These are phyloP conservation scores for Thraustochytrium sp. DNA, from an alignment of 352 stramenopile species.

Conservation along the genomic window DNA sequence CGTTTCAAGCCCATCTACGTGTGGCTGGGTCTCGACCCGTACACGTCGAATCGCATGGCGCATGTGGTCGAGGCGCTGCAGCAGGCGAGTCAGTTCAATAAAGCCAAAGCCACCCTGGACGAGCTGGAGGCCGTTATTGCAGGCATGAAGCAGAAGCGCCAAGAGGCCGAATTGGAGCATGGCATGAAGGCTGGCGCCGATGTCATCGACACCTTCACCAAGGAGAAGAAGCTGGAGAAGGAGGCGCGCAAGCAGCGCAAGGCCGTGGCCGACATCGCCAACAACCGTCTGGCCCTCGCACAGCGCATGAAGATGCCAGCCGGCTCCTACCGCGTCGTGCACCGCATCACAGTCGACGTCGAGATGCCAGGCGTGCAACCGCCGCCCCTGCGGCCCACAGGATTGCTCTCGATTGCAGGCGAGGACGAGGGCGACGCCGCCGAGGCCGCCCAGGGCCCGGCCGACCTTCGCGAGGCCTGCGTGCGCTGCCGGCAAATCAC, in stretches of 20 bases:
- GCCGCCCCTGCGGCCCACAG: too few species aligned
- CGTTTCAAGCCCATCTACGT: background rate
- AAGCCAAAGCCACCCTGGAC: background rate
- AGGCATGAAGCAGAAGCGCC: background rate
- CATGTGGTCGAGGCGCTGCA: background rate
- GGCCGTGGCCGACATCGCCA: background rate
- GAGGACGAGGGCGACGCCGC: background rate
- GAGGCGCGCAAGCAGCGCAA: background rate
- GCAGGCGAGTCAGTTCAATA: background rate
- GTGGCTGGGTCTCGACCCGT: conserved; percentile 11
- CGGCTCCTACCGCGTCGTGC: background rate
- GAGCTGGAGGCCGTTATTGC: background rate
- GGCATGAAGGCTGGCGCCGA: background rate
- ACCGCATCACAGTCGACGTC: background rate
- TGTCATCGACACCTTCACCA: background rate
- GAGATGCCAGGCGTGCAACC: background rate
- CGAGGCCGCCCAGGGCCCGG: background rate
- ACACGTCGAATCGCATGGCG: background rate
- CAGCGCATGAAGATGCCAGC: background rate
- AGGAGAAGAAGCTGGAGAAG: background rate
- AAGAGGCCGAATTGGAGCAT: background rate
- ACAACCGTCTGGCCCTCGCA: background rate
- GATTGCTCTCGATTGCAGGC: too few species aligned
- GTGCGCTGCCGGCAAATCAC: background rate
- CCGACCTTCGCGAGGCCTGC: background rate